Evolutionary conservation across 257 asterid species (phyloP).

Genomic region (Asclepias syriaca): DNA sequence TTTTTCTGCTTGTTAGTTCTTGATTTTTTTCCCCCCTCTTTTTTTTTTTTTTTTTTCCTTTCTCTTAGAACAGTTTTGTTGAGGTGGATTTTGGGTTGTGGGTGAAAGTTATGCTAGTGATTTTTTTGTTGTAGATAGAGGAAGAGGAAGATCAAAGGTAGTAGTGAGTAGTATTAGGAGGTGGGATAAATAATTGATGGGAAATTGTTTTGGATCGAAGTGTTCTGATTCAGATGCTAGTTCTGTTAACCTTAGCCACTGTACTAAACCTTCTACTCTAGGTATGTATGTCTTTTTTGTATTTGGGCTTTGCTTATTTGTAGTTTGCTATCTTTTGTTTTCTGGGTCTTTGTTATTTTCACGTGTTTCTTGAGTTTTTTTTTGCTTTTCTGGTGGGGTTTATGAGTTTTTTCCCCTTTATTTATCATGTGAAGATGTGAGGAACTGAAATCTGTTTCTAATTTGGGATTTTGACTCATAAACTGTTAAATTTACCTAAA

Average conservation of each 20-base stretch:
- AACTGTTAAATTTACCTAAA: not conserved
- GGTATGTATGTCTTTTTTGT: conserved; percentile 30
- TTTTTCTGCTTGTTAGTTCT: not conserved
- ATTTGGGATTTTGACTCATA: not conserved
- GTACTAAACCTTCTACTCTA: conserved; percentile 39
- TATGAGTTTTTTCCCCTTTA: not conserved
- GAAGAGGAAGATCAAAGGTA: conserved; percentile 6
- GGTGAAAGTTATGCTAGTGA: conserved; percentile 4
- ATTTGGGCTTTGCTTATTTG: not conserved
- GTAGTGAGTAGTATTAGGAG: not conserved
- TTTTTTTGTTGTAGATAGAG: not conserved
- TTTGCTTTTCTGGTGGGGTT: not conserved
- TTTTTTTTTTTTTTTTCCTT: not conserved
- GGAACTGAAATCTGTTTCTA: not conserved
- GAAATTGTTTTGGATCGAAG: conserved; percentile 76
- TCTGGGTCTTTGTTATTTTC: conserved; percentile 15
- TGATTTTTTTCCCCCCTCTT: no score
- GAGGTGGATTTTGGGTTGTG: not conserved
- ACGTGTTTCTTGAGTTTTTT: conserved; percentile 4
- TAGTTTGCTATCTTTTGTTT: conserved; percentile 8
- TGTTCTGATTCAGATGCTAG: conserved; percentile 37
- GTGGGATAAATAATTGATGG: conserved; percentile 40
- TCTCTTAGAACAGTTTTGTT: no score
- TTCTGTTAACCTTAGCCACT: conserved; percentile 23
- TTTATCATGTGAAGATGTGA: not conserved